Percentiles rank a stretch among this genome's conserved stretches.
These are phyloP conservation scores for Nigrospora osmanthi DNA, from an alignment of 2,329 filamentous ascomycete genomes.

Conservation along the genomic window DNA sequence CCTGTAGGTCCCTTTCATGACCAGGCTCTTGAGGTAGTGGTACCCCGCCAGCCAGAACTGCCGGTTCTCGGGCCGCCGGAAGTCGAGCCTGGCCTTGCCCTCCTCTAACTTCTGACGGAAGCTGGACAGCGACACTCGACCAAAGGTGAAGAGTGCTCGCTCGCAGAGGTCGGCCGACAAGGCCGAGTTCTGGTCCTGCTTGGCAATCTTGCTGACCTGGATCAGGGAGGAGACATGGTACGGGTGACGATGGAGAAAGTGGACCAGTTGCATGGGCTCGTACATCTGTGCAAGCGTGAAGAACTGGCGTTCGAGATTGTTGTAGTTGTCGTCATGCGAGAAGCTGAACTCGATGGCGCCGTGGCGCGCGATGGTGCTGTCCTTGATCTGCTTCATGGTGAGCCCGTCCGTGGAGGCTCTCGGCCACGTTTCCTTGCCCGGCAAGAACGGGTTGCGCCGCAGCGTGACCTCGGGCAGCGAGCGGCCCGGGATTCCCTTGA, in stretches of 20 bases:
- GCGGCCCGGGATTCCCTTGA: constrained; percentile 48
- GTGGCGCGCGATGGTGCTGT: constrained; percentile 15
- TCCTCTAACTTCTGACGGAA: constrained; percentile 70
- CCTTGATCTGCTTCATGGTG: constrained; percentile 59
- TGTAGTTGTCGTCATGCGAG: constrained; percentile 66
- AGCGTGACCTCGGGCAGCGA: constrained; percentile 64
- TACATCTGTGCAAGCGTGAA: constrained; percentile 72
- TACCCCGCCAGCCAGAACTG: constrained; percentile 89
- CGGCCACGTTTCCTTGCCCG: constrained; percentile 84
- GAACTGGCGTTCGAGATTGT: constrained; percentile 68
- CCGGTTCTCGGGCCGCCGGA: constrained; percentile 75
- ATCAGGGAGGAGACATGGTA: constrained; percentile 94
- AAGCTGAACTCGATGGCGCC: constrained; percentile 70
- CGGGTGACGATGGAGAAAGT: constrained; percentile 65
- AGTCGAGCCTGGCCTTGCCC: constrained; percentile 76
- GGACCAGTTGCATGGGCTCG: constrained; percentile 75
- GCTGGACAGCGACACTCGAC: constrained; percentile 75
- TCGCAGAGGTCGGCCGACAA: constrained; percentile 83
- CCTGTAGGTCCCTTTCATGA: constrained; percentile 86
- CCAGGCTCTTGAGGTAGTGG: constrained; percentile 78
- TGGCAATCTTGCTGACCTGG: constrained; percentile 85
- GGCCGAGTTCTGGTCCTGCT: constrained; percentile 82
- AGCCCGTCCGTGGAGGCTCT: constrained; percentile 71
- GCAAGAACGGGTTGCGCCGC: constrained; percentile 75
- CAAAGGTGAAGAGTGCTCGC: constrained; percentile 86